A percentile compares a stretch with the other conserved stretches of the same genome.
Conservation (phyloP, 2,329 filamentous ascomycete species). For the Colletotrichum somersetense region DNA sequence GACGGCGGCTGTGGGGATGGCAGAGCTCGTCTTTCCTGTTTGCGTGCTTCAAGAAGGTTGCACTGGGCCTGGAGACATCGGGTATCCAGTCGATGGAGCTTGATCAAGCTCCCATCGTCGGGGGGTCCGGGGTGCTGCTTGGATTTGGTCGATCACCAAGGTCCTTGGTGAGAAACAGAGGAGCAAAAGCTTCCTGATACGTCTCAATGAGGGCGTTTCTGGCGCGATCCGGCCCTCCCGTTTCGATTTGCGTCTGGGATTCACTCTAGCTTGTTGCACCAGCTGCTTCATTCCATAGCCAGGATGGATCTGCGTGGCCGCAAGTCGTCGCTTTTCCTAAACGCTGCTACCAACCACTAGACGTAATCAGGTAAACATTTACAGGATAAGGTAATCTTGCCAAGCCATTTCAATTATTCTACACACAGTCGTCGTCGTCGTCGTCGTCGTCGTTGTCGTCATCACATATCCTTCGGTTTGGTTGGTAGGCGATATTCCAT, state of each 20-base stretch:
- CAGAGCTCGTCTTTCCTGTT: neutral
- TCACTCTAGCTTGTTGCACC: neutral
- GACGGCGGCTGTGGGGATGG: slow-evolving; percentile 2
- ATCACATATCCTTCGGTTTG: slow-evolving; percentile 45
- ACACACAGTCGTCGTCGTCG: slow-evolving; percentile 22
- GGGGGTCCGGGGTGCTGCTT: neutral
- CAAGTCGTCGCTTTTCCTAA: neutral
- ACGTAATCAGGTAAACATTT: neutral
- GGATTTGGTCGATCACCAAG: slow-evolving; percentile 20
- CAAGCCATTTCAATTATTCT: neutral
- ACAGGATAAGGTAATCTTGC: neutral
- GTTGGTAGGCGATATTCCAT: slow-evolving; percentile 46
- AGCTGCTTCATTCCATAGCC: neutral
- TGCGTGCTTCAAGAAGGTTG: slow-evolving; percentile 1
- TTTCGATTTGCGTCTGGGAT: slow-evolving; percentile 26
- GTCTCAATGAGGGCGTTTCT: slow-evolving; percentile 8
- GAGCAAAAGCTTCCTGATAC: slow-evolving; percentile 14
- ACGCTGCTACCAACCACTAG: neutral
- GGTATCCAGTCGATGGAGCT: neutral
- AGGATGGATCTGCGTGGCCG: neutral
- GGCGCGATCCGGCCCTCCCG: slow-evolving; percentile 18
- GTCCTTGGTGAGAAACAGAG: neutral
- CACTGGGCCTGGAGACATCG: neutral
- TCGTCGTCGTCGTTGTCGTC: slow-evolving; percentile 17
- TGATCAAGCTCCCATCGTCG: neutral